Evolutionary conservation across 331 rosid species (phyloP).

Genomic region (Malus hybrid): DNA sequence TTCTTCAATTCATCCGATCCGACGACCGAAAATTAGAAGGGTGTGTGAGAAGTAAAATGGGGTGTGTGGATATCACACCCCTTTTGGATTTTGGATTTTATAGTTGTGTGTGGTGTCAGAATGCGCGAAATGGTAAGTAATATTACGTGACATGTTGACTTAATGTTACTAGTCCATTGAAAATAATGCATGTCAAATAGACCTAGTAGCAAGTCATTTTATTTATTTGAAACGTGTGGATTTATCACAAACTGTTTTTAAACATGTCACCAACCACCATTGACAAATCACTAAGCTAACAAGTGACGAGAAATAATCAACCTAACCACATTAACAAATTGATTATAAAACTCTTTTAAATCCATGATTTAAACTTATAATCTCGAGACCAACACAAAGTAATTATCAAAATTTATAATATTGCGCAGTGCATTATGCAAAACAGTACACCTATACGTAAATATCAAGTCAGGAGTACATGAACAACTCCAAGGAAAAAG

Average conservation of each 20-base stretch:
- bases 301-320: background rate
- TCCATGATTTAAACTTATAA: background rate
- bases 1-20: no score
- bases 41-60: no score
- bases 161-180: no score
- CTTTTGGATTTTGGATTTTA: background rate
- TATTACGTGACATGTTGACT: background rate
- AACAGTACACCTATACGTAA: background rate
- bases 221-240: background rate
- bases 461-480: no score
- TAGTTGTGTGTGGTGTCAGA: background rate
- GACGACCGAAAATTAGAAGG: no score
- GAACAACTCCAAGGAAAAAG: background rate
- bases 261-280: background rate
- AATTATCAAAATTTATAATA: background rate
- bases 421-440: background rate
- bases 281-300: background rate
- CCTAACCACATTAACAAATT: background rate
- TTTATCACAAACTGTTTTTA: background rate
- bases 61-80: no score
- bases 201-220: background rate
- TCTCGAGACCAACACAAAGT: background rate
- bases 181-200: background rate
- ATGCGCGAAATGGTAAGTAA: background rate
- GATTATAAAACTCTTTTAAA: background rate